Evolutionary conservation across 2,329 filamentous ascomycete species (phyloP), one percentile per base, ranked within the genome.

Genomic region (Penicillium nordicum): DNA sequence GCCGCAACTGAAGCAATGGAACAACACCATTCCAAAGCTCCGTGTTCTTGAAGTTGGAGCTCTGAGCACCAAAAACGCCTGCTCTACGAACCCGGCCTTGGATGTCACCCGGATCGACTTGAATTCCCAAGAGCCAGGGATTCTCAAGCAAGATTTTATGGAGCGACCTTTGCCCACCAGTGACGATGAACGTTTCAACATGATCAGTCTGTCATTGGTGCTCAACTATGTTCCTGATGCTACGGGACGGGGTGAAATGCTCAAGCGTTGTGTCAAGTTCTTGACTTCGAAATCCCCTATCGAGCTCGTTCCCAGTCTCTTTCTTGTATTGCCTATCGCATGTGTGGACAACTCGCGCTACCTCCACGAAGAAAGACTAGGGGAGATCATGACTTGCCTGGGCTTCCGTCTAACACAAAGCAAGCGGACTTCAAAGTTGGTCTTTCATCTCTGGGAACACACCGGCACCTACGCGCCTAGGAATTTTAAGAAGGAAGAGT

Each of bases 61-160:
- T 1, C 78, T 99, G 50, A 95, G 90, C 64, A 89, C 86, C 3
- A 82, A 83, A 38, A 99, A 99, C 72, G 88, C 88, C 14, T 96
- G 92, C 73, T 93, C 92, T 0, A 84, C 79, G 58, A 88, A 88
- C 59, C 80, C 80, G 7, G 70, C 83, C 42, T 89, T 97, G 65
- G 79, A 88, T 36, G 85, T 96, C 66, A 83, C 87, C 59, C 84
- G 92, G 61, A 97, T 99, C 71, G 94, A 99, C 70, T 78, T 99
- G 54, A 89, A 95, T 74, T 94, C 92, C 57, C 91, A 96, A 69
- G 87, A 87, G 45, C 80, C 87, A 1, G 74, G 72, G 2, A 99
- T 99, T 63, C 71, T 86, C 55, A 86, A 95, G 72, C 91, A 97
- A 70, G 91, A 99, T 72, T 97, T 99, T 69, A 96, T 99, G 92